Evolutionary conservation across 345 rosid genomes (phyloP), one percentile per base, ranked within the genome.

Genomic region (Atalantia buxifolia): DNA sequence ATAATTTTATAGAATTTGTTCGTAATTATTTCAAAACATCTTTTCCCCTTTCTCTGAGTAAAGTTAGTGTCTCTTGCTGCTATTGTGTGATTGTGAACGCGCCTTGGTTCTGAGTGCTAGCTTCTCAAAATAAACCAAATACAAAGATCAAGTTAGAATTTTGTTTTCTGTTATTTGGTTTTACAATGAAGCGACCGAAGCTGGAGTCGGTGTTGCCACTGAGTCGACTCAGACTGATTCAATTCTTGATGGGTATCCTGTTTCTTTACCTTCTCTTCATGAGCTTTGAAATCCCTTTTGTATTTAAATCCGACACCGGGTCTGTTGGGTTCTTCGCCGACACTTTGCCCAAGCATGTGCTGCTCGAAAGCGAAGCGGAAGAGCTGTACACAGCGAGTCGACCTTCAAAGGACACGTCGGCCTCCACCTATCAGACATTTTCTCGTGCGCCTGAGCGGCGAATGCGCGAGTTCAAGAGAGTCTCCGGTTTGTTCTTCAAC

Each of bases 401-500:
- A 4, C 81, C 77, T 2, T 14, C 57, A n/a, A 33, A 19, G 18
- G 79, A 48, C 16, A 9, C 61, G 27, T 63, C 24, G 3, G 48
- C 30, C 2, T 25, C 73, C 3, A 42, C 27, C 36, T 8, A 36
- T 78, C 78, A 69, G 62, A 64, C 27, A 14, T 13, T 75, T 18
- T 30, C 24, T 13, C 67, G 68, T 28, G 25, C 60, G 12, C 77
- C 79, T 14, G 77, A 78, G 74, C 71, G 83, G 82, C 69, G 68
- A 81, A 77, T 78, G 82, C 75, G 72, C 62, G 84, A 74, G 74
- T 71, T 63, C 62, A 87, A 77, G 67, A 67, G 83, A 57, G 73
- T 92, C 45, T 90, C 97, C 2, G 82, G 87, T 66, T 80, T 92
- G 78, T 42, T 60, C 71, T 88, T 92, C 79, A 87, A 82, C 72